Conservation (phyloP, 2,329 filamentous ascomycete species). For the Penicillium sp. region DNA sequence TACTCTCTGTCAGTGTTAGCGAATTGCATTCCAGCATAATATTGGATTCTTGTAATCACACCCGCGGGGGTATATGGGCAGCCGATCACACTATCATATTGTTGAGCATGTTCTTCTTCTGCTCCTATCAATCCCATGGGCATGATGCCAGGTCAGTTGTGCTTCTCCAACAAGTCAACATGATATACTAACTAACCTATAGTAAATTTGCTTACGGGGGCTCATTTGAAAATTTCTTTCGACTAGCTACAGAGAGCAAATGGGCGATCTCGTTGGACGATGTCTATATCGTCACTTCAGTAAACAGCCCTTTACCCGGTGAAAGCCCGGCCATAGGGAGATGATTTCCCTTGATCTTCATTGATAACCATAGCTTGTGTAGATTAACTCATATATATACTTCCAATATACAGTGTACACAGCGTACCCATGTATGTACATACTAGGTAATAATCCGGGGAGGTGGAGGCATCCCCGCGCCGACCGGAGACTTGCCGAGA, state of each 20-base stretch:
- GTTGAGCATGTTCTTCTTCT: not conserved
- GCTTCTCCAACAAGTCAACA: not conserved
- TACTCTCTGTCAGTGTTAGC: not conserved
- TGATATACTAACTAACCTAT: too few relatives aligned
- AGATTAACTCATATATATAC: not conserved
- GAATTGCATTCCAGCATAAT: not conserved
- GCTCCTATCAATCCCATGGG: not conserved
- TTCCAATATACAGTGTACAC: not conserved
- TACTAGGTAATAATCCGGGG: constrained; percentile 11
- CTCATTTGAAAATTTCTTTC: not conserved
- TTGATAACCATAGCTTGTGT: not conserved
- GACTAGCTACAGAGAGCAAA: not conserved
- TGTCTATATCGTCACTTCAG: not conserved
- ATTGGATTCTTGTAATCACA: not conserved
- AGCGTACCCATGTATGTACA: too few relatives aligned
- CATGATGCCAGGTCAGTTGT: not conserved
- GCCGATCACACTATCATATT: not conserved
- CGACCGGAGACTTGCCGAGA: constrained; percentile 12
- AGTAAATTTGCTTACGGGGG: too few relatives aligned
- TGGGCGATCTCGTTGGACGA: not conserved
- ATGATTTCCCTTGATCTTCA: not conserved
- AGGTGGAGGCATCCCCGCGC: constrained; percentile 15
- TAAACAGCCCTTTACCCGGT: not conserved
- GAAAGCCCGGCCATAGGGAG: not conserved
- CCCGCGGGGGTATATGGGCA: not conserved